phyloP scores from a whole-genome alignment of 2,329 filamentous ascomycete species.

The Lizonia empirigonia region DNA sequence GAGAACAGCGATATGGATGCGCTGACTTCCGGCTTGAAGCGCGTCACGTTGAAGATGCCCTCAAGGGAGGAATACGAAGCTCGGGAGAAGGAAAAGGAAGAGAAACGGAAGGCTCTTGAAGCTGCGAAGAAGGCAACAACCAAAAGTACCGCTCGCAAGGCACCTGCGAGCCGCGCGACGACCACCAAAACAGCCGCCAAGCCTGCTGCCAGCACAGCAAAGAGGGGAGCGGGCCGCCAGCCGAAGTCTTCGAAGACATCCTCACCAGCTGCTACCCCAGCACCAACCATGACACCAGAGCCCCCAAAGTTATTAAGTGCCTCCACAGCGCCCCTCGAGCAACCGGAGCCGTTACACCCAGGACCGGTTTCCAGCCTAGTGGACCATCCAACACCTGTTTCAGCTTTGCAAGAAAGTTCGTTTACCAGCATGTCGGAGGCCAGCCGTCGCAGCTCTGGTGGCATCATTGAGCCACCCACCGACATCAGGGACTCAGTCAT shows the following conservation, averaged over 20 bases:
- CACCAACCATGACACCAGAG: conserved; percentile 47
- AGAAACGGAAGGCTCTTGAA: conserved; percentile 46
- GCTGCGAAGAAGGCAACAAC: conserved; percentile 41
- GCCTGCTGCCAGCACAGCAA: conserved; percentile 22
- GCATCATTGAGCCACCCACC: conserved; percentile 36
- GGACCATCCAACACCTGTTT: neutral
- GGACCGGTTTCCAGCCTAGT: conserved; percentile 15
- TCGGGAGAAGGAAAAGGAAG: conserved; percentile 54
- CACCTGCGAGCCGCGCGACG: conserved; percentile 26
- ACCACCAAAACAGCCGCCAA: conserved; percentile 25
- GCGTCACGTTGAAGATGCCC: conserved; percentile 64
- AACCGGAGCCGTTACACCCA: conserved; percentile 36
- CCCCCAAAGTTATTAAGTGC: conserved; percentile 29
- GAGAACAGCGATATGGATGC: conserved; percentile 53
- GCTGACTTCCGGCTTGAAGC: conserved; percentile 60
- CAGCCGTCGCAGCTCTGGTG: conserved; percentile 26
- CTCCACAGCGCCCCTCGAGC: conserved; percentile 30
- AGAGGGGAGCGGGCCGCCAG: conserved; percentile 33
- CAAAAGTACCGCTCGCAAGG: conserved; percentile 31
- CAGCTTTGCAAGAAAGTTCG: neutral
- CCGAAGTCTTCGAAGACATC: conserved; percentile 32
- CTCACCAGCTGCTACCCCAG: conserved; percentile 43
- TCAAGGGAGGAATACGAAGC: conserved; percentile 63
- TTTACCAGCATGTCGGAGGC: neutral
- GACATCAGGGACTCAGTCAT: conserved; percentile 40